Evolutionary conservation across 306 rosid species (phyloP), one percentile per base, ranked within the genome.

Genomic region (Hylodesmum podocarpum): DNA sequence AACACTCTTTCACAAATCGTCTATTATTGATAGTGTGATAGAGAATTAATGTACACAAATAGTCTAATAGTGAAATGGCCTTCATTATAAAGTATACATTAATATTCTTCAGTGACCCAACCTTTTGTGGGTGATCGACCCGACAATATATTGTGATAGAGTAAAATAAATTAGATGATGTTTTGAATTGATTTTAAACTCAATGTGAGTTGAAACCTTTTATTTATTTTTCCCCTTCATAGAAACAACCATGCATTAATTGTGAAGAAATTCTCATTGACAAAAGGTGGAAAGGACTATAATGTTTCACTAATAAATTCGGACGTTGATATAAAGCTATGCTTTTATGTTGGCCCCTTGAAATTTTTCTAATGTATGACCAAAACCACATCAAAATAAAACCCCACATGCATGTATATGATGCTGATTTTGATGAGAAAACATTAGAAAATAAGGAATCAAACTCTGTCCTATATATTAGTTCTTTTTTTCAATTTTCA

Each of bases 341-440:
- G 55, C 19, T 78, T 54, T 22, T 28, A 29, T 31, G 54, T 24
- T 78, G 25, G 61, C 77, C 57, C 24, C 19, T 59, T n/a, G 19
- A 66, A 66, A n/a, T n/a, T n/a, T 44, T 78, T 44, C 4, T 1
- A 57, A 22, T 41, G 65, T 62, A 39, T 19, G 29, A 47, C 25
- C 72, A 70, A 78, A 58, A 47, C 53, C 7, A 59, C 24, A 34
- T 59, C 18, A 15, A 78, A 59, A 70, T 70, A 46, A 46, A 66
- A 70, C 21, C 72, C 33, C 54, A 70, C 44, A 78, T 59, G 53
- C 65, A 70, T 62, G 82, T 12, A 70, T 46, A 64, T 47, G 65
- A 25, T 63, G 12, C 51, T 68, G 44, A 78, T 69, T 55, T 61
- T 44, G 72, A 47, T 27, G n/a, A 25, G 65, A 61, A 46, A 33